Conservation (phyloP, 257 asterid genomes). For the Leonotis leonurus region DNA sequence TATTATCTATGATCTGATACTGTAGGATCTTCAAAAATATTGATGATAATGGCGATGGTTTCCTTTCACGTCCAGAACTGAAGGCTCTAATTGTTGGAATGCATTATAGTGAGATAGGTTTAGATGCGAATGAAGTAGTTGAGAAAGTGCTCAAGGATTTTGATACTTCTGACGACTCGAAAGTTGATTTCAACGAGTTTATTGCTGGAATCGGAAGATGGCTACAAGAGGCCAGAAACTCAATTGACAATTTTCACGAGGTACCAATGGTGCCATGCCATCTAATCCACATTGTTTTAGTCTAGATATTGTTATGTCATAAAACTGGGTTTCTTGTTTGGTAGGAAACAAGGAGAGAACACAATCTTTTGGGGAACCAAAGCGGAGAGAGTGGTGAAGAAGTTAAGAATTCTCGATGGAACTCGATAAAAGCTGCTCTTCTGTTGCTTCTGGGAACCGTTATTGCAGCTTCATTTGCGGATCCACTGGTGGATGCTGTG, state of each 20-base stretch:
- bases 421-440: constrained; percentile 58
- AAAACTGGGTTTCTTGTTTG: not conserved
- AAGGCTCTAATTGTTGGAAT: constrained; percentile 73
- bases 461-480: constrained; percentile 90
- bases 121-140: constrained; percentile 51
- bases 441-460: constrained; percentile 68
- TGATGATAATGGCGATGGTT: constrained; percentile 53
- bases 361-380: constrained; percentile 49
- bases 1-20: constrained; percentile 5
- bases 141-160: constrained; percentile 66
- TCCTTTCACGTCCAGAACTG: constrained; percentile 55
- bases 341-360: constrained; percentile 81
- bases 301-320: constrained; percentile 3
- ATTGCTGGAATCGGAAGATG: constrained; percentile 52
- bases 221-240: constrained; percentile 57
- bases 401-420: constrained; percentile 41
- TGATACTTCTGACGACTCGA: constrained; percentile 53
- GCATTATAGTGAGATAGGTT: constrained; percentile 43
- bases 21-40: constrained; percentile 55
- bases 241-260: constrained; percentile 53
- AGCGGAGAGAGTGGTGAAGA: constrained; percentile 60
- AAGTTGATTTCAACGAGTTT: constrained; percentile 47
- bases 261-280: constrained; percentile 26
- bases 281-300: not conserved
- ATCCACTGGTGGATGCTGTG: constrained; percentile 91